Percentiles rank a stretch among this genome's conserved stretches.
phyloP scores from a whole-genome alignment of 176 grass and related monocot genomes.

The Metroxylon sagu region DNA sequence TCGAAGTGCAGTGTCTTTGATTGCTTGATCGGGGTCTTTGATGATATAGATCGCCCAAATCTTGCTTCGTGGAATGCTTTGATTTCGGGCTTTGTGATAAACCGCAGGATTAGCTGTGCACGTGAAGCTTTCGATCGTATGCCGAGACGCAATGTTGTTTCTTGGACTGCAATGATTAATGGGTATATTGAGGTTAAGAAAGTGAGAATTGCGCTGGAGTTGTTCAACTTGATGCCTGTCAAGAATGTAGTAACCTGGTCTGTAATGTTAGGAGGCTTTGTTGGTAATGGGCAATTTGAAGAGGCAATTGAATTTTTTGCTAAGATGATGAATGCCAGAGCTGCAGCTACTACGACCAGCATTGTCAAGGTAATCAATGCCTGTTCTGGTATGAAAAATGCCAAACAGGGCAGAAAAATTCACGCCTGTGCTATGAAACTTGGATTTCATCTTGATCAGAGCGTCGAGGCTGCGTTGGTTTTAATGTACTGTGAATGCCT shows the following conservation, averaged over 20 bases:
- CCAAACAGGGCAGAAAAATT: constrained; percentile 30
- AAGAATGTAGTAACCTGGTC: constrained; percentile 62
- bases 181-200: constrained; percentile 23
- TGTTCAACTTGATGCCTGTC: constrained; percentile 48
- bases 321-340: constrained; percentile 23
- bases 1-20: constrained; percentile 22
- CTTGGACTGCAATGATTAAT: constrained; percentile 63
- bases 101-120: constrained; percentile 33
- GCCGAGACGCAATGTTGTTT: constrained; percentile 44
- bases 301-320: constrained; percentile 37
- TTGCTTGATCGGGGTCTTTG: constrained; percentile 21
- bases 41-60: constrained; percentile 22
- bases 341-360: constrained; percentile 22
- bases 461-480: constrained; percentile 49
- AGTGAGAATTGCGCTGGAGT: constrained; percentile 24
- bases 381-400: constrained; percentile 34
- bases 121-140: constrained; percentile 36
- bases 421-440: constrained; percentile 46
- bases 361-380: constrained; percentile 41
- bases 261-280: constrained; percentile 51
- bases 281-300: constrained; percentile 22
- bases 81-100: constrained; percentile 44
- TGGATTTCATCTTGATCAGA: constrained; percentile 33
- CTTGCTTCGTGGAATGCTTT: constrained; percentile 46
- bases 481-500: constrained; percentile 48